Conservation (phyloP, 140 eudicot genomes). For the Flaveria floridana region DNA sequence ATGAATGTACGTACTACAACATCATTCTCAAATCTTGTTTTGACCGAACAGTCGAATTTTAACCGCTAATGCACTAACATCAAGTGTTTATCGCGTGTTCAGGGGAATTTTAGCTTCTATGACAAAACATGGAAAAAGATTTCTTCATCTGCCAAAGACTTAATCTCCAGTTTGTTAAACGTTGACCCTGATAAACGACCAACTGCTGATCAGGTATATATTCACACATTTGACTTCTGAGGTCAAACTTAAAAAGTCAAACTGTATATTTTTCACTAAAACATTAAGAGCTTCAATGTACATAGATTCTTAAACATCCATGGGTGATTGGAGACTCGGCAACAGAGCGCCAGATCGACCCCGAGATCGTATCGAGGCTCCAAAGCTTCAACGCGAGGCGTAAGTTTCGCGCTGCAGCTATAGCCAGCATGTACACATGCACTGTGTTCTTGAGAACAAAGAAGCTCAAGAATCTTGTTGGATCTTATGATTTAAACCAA, state of each 20-base stretch:
- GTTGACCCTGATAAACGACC: constrained; percentile 72
- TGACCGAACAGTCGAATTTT: background rate
- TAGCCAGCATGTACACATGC: constrained; percentile 71
- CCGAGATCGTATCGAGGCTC: constrained; percentile 76
- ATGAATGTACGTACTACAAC: constrained; percentile 54
- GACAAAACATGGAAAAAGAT: constrained; percentile 89
- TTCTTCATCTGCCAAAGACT: constrained; percentile 74
- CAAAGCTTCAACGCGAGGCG: constrained; percentile 73
- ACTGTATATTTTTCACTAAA: background rate
- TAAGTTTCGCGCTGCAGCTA: constrained; percentile 72
- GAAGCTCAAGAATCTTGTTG: constrained; percentile 68
- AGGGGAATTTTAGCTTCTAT: constrained; percentile 79
- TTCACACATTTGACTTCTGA: constrained; percentile 1
- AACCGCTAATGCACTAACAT: background rate
- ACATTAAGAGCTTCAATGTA: background rate
- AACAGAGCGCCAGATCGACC: constrained; percentile 65
- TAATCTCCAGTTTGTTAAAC: constrained; percentile 58
- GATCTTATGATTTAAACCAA: constrained; percentile 75
- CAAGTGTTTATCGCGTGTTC: constrained; percentile 4
- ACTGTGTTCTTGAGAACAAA: constrained; percentile 70
- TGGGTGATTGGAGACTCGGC: constrained; percentile 86
- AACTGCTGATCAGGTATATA: constrained; percentile 59
- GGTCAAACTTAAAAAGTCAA: constrained; percentile 10
- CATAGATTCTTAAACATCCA: constrained; percentile 69
- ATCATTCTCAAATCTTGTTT: background rate